Evolutionary conservation across 1,284 basidiomycete genomes (phyloP).

Genomic region (Gomphus sp.): DNA sequence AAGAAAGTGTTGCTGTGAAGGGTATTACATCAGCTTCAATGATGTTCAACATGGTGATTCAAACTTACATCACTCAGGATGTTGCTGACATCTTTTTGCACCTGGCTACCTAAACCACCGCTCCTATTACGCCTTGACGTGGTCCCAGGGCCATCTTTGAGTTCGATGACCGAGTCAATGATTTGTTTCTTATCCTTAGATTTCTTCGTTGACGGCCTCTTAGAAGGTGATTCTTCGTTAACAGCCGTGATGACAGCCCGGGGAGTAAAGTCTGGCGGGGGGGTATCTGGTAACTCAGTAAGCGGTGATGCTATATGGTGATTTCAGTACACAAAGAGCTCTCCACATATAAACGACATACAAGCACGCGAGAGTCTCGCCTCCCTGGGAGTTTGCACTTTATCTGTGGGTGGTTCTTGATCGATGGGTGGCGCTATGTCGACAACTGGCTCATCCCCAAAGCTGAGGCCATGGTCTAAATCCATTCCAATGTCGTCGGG

Average conservation of each 20-base stretch:
- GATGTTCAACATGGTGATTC: not conserved
- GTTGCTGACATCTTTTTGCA: constrained; percentile 57
- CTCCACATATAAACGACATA: constrained; percentile 27
- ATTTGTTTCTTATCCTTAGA: constrained; percentile 28
- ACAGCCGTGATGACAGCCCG: constrained; percentile 33
- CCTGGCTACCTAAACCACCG: constrained; percentile 45
- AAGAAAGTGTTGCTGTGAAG: constrained; percentile 56
- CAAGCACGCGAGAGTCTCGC: constrained; percentile 60
- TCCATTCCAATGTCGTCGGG: constrained; percentile 34
- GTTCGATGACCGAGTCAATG: constrained; percentile 70
- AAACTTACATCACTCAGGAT: constrained; percentile 52
- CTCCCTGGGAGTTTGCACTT: constrained; percentile 31
- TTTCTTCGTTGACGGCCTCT: constrained; percentile 20
- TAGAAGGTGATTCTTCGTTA: constrained; percentile 1
- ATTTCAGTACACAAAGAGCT: not conserved
- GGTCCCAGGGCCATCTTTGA: constrained; percentile 59
- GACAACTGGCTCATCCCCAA: constrained; percentile 38
- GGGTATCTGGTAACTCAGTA: constrained; percentile 60
- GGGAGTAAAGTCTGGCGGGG: constrained; percentile 49
- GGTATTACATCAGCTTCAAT: not conserved
- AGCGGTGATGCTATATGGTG: constrained; percentile 55
- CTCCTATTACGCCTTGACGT: constrained; percentile 44
- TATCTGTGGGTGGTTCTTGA: constrained; percentile 25
- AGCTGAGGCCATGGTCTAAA: constrained; percentile 64
- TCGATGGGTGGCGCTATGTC: constrained; percentile 7